Conservation (phyloP, 1,284 basidiomycete genomes). For the Microbotryum lychnidis-dioicae region DNA sequence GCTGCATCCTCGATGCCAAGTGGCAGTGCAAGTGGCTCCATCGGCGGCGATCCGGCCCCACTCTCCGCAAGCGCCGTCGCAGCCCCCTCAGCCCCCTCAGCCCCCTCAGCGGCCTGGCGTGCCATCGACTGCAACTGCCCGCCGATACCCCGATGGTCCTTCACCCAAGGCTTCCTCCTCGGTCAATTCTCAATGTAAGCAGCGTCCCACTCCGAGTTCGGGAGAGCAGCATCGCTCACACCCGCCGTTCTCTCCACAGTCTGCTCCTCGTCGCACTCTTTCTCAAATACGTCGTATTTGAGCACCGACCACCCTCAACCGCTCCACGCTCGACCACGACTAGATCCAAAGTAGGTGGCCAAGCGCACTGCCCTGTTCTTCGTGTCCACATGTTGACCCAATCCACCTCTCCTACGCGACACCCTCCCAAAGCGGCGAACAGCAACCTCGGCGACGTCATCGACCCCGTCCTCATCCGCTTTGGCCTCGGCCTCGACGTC, state of each 20-base stretch:
- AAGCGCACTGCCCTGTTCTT: neutral
- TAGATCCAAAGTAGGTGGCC: slow-evolving; percentile 2
- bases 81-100: neutral
- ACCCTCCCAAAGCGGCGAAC: slow-evolving; percentile 6
- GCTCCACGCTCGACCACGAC: slow-evolving; percentile 25
- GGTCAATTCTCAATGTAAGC: slow-evolving; percentile 46
- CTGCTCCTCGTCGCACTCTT: slow-evolving; percentile 43
- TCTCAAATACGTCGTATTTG: slow-evolving; percentile 51
- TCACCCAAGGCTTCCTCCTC: slow-evolving; percentile 49
- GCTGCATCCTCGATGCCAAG: too few relatives aligned
- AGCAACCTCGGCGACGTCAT: slow-evolving; percentile 32
- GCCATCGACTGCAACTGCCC: neutral
- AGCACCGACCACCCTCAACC: slow-evolving; percentile 23
- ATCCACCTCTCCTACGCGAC: neutral
- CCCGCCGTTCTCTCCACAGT: slow-evolving; percentile 12
- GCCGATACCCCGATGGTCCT: slow-evolving; percentile 39
- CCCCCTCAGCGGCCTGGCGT: neutral
- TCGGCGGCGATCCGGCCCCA: too few relatives aligned
- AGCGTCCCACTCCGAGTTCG: slow-evolving; percentile 23
- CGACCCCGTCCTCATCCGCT: slow-evolving; percentile 34
- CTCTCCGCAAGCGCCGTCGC: too few relatives aligned
- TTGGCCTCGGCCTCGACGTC: slow-evolving; percentile 40
- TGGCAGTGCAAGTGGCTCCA: too few relatives aligned
- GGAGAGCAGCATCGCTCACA: slow-evolving; percentile 13
- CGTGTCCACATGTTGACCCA: neutral